Conservation (phyloP, 148 eudicot species). For the Rhododendron williamsianum region DNA sequence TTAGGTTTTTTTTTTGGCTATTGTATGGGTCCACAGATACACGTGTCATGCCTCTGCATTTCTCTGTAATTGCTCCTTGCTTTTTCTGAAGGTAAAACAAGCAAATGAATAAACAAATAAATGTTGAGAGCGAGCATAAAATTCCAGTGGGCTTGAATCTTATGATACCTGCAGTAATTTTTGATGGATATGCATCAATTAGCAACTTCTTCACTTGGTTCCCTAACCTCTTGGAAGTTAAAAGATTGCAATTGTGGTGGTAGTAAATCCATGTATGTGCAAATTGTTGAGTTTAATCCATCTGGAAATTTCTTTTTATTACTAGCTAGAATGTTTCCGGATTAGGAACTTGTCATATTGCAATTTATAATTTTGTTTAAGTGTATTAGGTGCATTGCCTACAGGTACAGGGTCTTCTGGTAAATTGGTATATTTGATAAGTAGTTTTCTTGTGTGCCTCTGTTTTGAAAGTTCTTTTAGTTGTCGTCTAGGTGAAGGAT, state of each 20-base stretch:
- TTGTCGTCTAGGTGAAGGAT: slow-evolving; percentile 67
- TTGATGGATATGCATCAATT: not conserved
- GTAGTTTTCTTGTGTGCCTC: not conserved
- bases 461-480: not conserved
- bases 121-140: not conserved
- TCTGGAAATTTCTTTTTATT: not conserved
- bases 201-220: not conserved
- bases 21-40: not conserved
- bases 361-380: not conserved
- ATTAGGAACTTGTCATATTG: not conserved
- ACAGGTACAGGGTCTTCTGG: not conserved
- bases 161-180: not conserved
- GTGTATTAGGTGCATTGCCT: not conserved
- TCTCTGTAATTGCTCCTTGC: not conserved
- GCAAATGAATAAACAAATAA: not conserved
- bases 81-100: not conserved
- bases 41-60: not conserved
- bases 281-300: not conserved
- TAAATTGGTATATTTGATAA: not conserved
- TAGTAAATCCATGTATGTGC: not conserved
- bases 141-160: not conserved
- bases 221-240: not conserved
- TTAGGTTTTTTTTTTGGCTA: not conserved
- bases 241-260: not conserved
- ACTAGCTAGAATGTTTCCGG: not conserved